Percentiles rank a stretch among this genome's conserved stretches.
Conservation (phyloP, 495 filamentous ascomycete genomes). For the Xylaria acuta region DNA sequence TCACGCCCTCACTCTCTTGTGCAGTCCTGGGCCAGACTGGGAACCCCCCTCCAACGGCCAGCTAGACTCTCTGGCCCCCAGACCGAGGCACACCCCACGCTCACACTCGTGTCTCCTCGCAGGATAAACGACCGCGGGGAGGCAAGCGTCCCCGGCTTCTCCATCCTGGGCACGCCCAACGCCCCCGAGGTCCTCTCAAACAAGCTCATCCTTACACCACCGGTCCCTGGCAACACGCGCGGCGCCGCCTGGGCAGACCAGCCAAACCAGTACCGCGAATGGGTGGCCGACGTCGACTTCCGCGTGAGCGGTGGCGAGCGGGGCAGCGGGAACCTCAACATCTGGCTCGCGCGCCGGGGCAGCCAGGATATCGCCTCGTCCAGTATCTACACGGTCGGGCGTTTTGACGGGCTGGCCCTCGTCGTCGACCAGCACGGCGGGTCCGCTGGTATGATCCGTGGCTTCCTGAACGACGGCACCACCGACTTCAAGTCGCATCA, state of each 20-base stretch:
- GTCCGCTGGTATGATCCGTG: conserved; percentile 78
- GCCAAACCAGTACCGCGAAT: conserved; percentile 67
- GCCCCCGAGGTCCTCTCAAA: conserved; percentile 82
- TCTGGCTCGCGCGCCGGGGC: conserved; percentile 88
- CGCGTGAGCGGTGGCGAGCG: conserved; percentile 85
- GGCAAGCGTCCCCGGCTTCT: conserved; percentile 58
- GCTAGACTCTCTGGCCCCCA: neutral
- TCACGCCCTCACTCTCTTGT: neutral
- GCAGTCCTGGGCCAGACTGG: neutral
- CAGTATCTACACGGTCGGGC: conserved; percentile 80
- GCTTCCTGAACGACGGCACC: conserved; percentile 91
- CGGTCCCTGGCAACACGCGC: conserved; percentile 83
- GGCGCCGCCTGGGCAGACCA: conserved; percentile 81
- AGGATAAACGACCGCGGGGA: conserved; percentile 53
- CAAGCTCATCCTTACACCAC: conserved; percentile 89
- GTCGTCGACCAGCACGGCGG: conserved; percentile 89
- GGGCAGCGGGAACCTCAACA: conserved; percentile 85
- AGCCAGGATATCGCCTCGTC: conserved; percentile 66
- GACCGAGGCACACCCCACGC: neutral
- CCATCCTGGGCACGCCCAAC: conserved; percentile 72
- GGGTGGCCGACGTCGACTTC: conserved; percentile 85
- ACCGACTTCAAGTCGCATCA: conserved; percentile 80
- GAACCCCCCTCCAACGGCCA: neutral
- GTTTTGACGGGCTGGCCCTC: conserved; percentile 86
- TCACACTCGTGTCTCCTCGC: conserved; percentile 17